These are phyloP conservation scores for Arachnopeziza araneosa DNA, from an alignment of 2,329 filamentous ascomycete species.

Conservation along the genomic window DNA sequence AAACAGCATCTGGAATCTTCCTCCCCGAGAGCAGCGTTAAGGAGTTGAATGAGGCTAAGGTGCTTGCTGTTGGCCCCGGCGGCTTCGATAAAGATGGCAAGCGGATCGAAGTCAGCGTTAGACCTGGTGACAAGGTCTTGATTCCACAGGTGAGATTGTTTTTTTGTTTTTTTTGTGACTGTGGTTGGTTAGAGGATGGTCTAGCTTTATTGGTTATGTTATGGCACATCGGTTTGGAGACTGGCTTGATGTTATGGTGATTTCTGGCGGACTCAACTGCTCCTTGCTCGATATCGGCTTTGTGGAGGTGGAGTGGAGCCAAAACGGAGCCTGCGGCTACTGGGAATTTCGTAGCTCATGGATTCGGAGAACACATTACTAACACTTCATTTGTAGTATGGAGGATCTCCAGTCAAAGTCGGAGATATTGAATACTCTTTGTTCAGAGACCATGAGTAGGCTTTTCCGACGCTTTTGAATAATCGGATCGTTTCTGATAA, in stretches of 20 bases:
- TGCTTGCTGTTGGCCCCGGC: slow-evolving; percentile 90
- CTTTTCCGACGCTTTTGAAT: slow-evolving; percentile 26
- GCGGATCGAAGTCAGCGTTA: slow-evolving; percentile 77
- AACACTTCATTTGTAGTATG: slow-evolving; percentile 54
- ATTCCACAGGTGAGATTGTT: slow-evolving; percentile 74
- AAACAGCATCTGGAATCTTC: slow-evolving; percentile 96
- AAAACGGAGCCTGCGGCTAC: too few relatives aligned
- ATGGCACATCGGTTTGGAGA: too few relatives aligned
- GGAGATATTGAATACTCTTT: slow-evolving; percentile 94
- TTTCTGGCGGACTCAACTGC: too few relatives aligned
- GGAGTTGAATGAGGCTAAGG: slow-evolving; percentile 96
- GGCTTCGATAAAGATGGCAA: slow-evolving; percentile 83
- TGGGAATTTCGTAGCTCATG: neutral
- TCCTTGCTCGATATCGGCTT: too few relatives aligned
- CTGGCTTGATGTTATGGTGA: too few relatives aligned
- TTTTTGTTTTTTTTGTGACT: slow-evolving; percentile 6
- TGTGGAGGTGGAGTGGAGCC: too few relatives aligned
- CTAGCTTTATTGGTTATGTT: neutral
- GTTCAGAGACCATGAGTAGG: slow-evolving; percentile 97
- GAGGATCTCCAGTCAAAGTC: slow-evolving; percentile 92
- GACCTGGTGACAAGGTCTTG: slow-evolving; percentile 83
- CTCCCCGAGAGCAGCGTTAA: slow-evolving; percentile 95
- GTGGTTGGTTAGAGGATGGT: neutral
- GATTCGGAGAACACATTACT: neutral
- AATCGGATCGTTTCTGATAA: neutral